Percentiles rank a stretch among this genome's conserved stretches.
phyloP scores from a whole-genome alignment of 441 rosid genomes.

The Erodium chrysanthum region DNA sequence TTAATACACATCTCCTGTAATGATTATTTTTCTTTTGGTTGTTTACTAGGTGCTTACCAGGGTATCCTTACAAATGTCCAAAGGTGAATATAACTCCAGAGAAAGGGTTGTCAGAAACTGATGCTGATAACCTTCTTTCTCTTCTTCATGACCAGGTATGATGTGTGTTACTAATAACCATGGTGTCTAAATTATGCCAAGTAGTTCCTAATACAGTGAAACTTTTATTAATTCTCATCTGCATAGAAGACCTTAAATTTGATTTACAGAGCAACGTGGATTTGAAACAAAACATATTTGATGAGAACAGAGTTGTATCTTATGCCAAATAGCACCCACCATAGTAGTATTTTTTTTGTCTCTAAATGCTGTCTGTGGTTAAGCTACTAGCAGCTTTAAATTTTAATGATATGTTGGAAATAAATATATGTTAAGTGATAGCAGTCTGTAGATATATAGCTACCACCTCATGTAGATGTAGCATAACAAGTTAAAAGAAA shows the following conservation, averaged over 20 bases:
- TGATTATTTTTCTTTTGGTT: constrained; percentile 7
- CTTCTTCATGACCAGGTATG: constrained; percentile 78
- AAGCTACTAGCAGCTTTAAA: neutral
- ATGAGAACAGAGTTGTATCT: neutral
- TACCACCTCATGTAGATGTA: neutral
- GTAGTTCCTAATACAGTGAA: neutral
- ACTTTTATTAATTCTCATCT: neutral
- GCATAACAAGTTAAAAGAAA: neutral
- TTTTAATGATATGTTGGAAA: neutral
- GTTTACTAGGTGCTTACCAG: constrained; percentile 70
- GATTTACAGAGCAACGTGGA: neutral
- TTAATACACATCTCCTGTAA: constrained; percentile 12
- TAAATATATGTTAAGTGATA: neutral
- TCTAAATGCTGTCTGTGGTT: neutral
- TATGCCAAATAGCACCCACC: neutral
- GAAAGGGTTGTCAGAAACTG: constrained; percentile 57
- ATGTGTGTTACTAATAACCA: constrained; percentile 13
- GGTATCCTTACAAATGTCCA: constrained; percentile 91
- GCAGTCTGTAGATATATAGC: neutral
- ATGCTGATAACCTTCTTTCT: constrained; percentile 66
- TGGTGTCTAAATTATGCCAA: neutral
- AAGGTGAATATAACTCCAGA: constrained; percentile 76
- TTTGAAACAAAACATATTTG: neutral
- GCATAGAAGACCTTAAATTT: neutral
- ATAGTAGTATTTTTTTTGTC: neutral